These are phyloP conservation scores for Sugiyamaella castrensis DNA, from an alignment of 1,139 yeast genomes.

Conservation along the genomic window DNA sequence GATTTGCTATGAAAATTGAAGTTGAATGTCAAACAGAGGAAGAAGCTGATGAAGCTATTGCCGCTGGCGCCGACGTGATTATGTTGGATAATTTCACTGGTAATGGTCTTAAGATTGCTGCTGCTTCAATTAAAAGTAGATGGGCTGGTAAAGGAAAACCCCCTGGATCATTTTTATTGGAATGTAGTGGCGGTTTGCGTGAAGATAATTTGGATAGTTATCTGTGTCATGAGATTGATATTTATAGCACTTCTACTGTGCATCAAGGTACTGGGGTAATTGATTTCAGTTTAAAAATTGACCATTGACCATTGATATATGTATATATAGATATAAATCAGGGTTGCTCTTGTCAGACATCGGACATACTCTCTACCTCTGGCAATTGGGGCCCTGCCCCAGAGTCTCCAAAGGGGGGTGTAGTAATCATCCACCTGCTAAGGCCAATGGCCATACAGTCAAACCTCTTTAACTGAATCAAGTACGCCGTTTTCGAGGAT, in stretches of 20 bases:
- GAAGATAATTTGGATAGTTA: constrained; percentile 61
- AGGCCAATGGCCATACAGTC: no score
- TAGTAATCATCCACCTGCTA: no score
- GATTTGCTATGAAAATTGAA: constrained; percentile 86
- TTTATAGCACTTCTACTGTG: constrained; percentile 87
- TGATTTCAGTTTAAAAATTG: constrained; percentile 82
- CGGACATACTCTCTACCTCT: no score
- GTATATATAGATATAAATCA: constrained; percentile 1
- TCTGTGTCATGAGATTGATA: constrained; percentile 77
- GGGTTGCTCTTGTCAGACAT: no score
- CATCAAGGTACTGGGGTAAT: constrained; percentile 84
- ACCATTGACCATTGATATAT: constrained; percentile 30
- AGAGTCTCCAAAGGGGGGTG: no score
- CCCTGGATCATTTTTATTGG: constrained; percentile 56
- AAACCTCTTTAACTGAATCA: no score
- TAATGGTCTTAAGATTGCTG: constrained; percentile 61
- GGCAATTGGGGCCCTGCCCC: no score
- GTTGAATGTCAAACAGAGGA: constrained; percentile 82
- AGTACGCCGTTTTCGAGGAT: no score
- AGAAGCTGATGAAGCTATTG: constrained; percentile 89
- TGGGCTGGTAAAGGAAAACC: constrained; percentile 51
- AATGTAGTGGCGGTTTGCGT: constrained; percentile 90
- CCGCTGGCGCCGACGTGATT: constrained; percentile 92
- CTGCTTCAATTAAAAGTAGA: constrained; percentile 55
- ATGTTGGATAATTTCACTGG: constrained; percentile 91